A percentile compares a stretch with the other conserved stretches of the same genome.
Conservation (phyloP, 108 stramenopile species). For the Nannochloropsis granulata region DNA sequence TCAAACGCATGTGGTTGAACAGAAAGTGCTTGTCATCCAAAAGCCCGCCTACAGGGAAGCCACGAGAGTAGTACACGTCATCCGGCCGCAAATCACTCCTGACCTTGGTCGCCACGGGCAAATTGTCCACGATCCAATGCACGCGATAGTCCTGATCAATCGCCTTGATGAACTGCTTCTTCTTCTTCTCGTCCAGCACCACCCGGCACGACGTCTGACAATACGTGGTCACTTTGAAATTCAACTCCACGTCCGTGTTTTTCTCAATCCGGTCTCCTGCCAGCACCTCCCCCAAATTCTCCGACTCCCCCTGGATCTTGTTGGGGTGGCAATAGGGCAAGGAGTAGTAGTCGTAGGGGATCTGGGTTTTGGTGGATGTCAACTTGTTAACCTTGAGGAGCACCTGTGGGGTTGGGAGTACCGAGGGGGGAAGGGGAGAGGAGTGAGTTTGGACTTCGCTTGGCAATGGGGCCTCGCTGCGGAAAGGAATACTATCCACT, state of each 20-base stretch:
- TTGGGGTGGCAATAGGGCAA: conserved; percentile 58
- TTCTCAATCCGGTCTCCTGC: conserved; percentile 43
- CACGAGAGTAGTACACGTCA: conserved; percentile 38
- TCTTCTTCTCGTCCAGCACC: neutral
- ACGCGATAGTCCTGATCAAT: conserved; percentile 85
- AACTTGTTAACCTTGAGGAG: conserved; percentile 23
- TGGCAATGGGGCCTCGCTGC: neutral
- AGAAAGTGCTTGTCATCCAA: neutral
- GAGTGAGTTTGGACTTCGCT: neutral
- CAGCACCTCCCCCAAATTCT: conserved; percentile 43
- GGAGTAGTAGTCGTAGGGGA: conserved; percentile 87
- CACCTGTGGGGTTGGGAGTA: no score
- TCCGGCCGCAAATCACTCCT: conserved; percentile 24
- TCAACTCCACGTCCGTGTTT: neutral
- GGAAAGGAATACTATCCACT: neutral
- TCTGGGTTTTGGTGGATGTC: conserved; percentile 41
- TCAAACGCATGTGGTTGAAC: conserved; percentile 32
- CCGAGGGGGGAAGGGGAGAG: neutral
- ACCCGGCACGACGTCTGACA: neutral
- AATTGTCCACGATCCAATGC: conserved; percentile 96
- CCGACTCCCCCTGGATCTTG: conserved; percentile 18
- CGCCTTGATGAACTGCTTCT: conserved; percentile 49
- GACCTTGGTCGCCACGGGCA: conserved; percentile 65
- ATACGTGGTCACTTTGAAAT: neutral
- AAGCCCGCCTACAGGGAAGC: conserved; percentile 65